Percentiles rank a stretch among this genome's conserved stretches.
Conservation (phyloP, 176 grass and related monocot genomes). For the Chrysopogon serrulatus region DNA sequence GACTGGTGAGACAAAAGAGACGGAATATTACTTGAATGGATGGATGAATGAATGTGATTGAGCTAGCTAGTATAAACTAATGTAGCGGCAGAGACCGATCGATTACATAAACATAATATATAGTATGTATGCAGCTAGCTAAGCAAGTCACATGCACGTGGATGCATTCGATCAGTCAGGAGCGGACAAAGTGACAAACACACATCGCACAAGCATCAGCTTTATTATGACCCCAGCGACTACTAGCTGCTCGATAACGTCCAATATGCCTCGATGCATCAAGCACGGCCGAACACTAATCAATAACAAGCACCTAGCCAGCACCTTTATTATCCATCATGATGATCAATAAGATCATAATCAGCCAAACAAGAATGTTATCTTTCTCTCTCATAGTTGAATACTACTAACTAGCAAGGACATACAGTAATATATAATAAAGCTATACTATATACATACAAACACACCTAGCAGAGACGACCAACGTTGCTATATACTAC, state of each 20-base stretch:
- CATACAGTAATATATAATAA: no score
- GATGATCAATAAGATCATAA: neutral
- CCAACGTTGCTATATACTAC: neutral
- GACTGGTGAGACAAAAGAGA: conserved; percentile 6
- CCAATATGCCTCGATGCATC: neutral
- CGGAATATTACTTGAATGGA: neutral
- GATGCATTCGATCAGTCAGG: neutral
- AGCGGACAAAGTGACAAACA: conserved; percentile 6
- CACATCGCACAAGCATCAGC: conserved; percentile 20
- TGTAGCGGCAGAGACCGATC: neutral
- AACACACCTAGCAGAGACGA: neutral
- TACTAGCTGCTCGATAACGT: neutral
- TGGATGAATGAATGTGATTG: neutral
- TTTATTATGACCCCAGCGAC: conserved; percentile 18
- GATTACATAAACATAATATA: neutral
- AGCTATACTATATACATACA: no score
- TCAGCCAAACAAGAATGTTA: neutral
- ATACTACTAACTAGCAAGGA: no score
- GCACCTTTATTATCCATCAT: neutral
- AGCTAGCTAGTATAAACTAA: no score
- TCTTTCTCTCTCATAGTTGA: neutral
- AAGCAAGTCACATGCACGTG: neutral
- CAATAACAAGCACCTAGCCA: neutral
- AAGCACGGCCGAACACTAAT: neutral
- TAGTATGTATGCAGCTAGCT: neutral